Conservation (phyloP, 2,329 filamentous ascomycete species). For the Penicillium sp. region DNA sequence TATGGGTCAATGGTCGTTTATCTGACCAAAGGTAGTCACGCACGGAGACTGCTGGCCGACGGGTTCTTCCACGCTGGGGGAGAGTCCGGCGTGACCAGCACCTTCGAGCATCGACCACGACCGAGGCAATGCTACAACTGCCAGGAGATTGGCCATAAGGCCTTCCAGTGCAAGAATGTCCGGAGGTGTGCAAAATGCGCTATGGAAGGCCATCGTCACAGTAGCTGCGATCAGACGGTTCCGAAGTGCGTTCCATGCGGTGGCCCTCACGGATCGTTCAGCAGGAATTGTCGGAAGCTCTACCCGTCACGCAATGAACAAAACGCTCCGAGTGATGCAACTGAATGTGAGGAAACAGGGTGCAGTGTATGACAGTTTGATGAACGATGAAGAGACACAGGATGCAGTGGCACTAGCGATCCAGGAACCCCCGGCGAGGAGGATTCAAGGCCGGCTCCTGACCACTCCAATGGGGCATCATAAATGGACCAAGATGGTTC, state of each 20-base stretch:
- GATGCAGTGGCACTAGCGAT: slow-evolving; percentile 17
- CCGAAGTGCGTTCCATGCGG: slow-evolving; percentile 19
- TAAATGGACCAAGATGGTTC: neutral
- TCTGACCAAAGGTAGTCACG: slow-evolving; percentile 23
- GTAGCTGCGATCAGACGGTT: slow-evolving; percentile 14
- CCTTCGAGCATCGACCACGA: slow-evolving; percentile 21
- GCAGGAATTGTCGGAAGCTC: slow-evolving; percentile 22
- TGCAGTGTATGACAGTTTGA: slow-evolving; percentile 18
- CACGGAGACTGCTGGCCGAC: slow-evolving; percentile 23
- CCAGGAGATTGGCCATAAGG: neutral
- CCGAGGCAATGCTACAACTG: slow-evolving; percentile 35
- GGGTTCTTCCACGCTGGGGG: slow-evolving; percentile 20
- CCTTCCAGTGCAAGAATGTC: slow-evolving; percentile 14
- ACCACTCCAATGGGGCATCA: neutral
- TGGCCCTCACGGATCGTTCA: slow-evolving; percentile 22
- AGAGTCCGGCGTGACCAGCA: slow-evolving; percentile 22
- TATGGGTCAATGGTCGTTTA: slow-evolving; percentile 26
- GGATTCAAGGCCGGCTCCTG: slow-evolving; percentile 8
- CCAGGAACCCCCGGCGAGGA: slow-evolving; percentile 22
- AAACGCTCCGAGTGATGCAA: slow-evolving; percentile 18
- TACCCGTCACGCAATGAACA: slow-evolving; percentile 23
- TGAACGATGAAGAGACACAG: slow-evolving; percentile 20
- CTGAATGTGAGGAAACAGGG: slow-evolving; percentile 23
- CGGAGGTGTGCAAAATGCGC: slow-evolving; percentile 20
- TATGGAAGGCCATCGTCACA: slow-evolving; percentile 16